Conservation (phyloP, 352 stramenopile genomes). For the Phytophthora fragariae region DNA sequence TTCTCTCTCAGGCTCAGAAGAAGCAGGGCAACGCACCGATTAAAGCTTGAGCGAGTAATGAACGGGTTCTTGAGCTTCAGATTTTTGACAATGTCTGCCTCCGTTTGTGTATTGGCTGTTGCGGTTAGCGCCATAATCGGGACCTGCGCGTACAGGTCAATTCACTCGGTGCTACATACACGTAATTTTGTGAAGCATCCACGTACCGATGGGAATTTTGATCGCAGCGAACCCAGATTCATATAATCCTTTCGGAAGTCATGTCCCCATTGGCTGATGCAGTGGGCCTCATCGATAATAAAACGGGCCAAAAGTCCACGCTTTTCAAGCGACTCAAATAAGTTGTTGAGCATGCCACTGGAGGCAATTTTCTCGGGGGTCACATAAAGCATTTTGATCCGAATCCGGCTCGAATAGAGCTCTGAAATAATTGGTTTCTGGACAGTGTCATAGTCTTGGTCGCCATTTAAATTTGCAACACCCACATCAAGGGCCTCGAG, state of each 20-base stretch:
- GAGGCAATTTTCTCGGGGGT: conserved; percentile 98
- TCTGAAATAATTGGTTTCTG: conserved; percentile 90
- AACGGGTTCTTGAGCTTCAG: conserved; percentile 78
- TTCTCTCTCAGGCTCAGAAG: not conserved
- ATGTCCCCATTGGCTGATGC: conserved; percentile 98
- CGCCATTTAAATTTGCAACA: conserved; percentile 85
- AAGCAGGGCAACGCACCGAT: conserved; percentile 54
- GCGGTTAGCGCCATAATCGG: conserved; percentile 91
- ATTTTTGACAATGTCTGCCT: conserved; percentile 86
- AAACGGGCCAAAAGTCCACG: conserved; percentile 94
- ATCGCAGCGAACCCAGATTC: conserved; percentile 91
- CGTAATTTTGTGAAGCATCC: not conserved
- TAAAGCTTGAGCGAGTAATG: conserved; percentile 87
- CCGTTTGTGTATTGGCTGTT: conserved; percentile 86
- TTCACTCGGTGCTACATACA: not conserved
- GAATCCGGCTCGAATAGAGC: conserved; percentile 83
- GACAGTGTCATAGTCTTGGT: conserved; percentile 88
- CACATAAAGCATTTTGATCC: conserved; percentile 98
- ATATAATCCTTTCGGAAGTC: conserved; percentile 99
- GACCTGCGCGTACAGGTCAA: conserved; percentile 50
- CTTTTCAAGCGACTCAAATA: conserved; percentile 86
- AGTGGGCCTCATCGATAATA: conserved; percentile 98
- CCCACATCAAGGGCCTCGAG: conserved; percentile 94
- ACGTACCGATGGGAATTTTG: conserved; percentile 93
- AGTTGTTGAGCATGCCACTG: conserved; percentile 85